A percentile compares a stretch with the other conserved stretches of the same genome.
These are phyloP conservation scores for Aspergillus heteromorphus DNA, from an alignment of 495 filamentous ascomycete species.

Conservation along the genomic window DNA sequence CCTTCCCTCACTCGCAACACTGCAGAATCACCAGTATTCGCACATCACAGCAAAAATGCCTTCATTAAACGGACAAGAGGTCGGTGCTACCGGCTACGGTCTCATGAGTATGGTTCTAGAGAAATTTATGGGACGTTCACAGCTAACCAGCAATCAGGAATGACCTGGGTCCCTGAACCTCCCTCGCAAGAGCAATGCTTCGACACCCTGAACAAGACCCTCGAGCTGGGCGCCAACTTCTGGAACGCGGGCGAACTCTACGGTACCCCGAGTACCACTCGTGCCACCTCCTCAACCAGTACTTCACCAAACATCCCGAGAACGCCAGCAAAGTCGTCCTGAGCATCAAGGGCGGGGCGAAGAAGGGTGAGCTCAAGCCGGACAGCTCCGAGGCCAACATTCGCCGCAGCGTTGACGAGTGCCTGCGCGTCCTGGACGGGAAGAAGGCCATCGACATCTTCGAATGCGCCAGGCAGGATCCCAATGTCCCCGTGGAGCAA, in stretches of 20 bases:
- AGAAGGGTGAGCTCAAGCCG: conserved; percentile 27
- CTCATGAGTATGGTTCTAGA: conserved; percentile 34
- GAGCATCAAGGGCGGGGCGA: conserved; percentile 53
- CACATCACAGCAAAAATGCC: conserved; percentile 24
- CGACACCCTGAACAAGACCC: conserved; percentile 59
- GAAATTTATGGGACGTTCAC: too few species aligned
- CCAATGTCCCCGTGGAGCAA: conserved; percentile 53
- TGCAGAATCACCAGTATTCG: not conserved
- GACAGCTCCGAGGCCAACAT: conserved; percentile 61
- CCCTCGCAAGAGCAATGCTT: conserved; percentile 58
- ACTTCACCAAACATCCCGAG: conserved; percentile 56
- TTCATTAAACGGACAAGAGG: conserved; percentile 35
- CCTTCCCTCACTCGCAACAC: not conserved
- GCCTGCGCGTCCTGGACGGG: conserved; percentile 51
- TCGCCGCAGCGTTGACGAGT: conserved; percentile 62
- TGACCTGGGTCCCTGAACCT: conserved; percentile 66
- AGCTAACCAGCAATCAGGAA: conserved; percentile 38
- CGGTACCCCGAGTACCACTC: conserved; percentile 64
- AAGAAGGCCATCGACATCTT: conserved; percentile 83
- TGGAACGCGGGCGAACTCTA: conserved; percentile 85
- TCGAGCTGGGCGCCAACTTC: conserved; percentile 62
- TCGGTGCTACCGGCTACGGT: conserved; percentile 45
- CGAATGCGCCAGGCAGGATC: conserved; percentile 69
- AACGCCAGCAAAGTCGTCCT: conserved; percentile 56
- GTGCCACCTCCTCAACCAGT: conserved; percentile 51